Percentiles rank a stretch among this genome's conserved stretches.
These are phyloP conservation scores for Lentinula novae-zelandiae DNA, from an alignment of 1,284 basidiomycete species.

Conservation along the genomic window DNA sequence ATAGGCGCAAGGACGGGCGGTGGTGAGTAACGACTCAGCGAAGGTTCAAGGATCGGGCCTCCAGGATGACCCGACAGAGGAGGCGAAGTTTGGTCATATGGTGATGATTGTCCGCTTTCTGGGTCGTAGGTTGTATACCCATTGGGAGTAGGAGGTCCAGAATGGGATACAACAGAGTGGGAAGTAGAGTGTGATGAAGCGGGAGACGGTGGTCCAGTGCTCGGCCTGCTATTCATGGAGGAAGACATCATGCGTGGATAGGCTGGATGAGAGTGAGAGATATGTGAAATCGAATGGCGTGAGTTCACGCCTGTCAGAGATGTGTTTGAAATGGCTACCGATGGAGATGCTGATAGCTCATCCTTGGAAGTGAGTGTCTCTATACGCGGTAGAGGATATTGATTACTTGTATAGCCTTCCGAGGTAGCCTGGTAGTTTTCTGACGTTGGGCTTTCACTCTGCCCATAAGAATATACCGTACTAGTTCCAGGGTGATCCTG, in stretches of 20 bases:
- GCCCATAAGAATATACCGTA: conserved; percentile 37
- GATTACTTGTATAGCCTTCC: conserved; percentile 22
- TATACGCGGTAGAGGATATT: conserved; percentile 25
- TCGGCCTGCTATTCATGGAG: conserved; percentile 15
- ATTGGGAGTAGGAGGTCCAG: conserved; percentile 32
- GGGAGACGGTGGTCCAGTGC: conserved; percentile 31
- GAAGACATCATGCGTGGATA: conserved; percentile 3
- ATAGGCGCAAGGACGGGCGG: conserved; percentile 55
- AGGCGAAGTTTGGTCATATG: conserved; percentile 23
- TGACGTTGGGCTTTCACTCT: conserved; percentile 38
- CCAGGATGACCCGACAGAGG: conserved; percentile 28
- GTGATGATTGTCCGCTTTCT: conserved; percentile 33
- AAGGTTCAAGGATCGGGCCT: conserved; percentile 13
- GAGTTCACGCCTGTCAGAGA: conserved; percentile 25
- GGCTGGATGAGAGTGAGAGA: conserved; percentile 33
- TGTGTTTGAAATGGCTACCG: conserved; percentile 7
- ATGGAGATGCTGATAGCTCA: conserved; percentile 15
- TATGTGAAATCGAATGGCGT: conserved; percentile 43
- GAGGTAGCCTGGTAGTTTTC: conserved; percentile 24
- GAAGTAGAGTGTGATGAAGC: conserved; percentile 39
- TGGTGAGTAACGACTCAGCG: conserved; percentile 38
- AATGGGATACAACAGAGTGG: conserved; percentile 43
- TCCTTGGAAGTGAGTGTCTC: conserved; percentile 21
- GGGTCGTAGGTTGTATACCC: conserved; percentile 29
- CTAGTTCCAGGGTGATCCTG: conserved; percentile 39